Percentiles rank a stretch among this genome's conserved stretches.
phyloP scores from a whole-genome alignment of 73 alveolate genomes.

The Paramecium pentaurelia region DNA sequence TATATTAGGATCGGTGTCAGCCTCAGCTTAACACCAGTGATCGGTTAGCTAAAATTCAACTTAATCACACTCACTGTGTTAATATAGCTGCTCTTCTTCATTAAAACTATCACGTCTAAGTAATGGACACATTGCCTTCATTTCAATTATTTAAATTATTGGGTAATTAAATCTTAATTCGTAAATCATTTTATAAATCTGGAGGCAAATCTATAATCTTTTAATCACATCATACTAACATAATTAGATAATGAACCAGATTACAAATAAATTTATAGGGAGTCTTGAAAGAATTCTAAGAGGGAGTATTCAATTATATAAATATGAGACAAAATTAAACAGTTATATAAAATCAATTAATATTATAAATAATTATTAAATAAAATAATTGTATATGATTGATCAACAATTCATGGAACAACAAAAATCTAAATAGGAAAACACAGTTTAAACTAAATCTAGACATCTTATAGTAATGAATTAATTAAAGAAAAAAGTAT shows the following conservation, averaged over 20 bases:
- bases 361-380: neutral
- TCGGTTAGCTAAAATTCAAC: slow-evolving; percentile 24
- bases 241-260: neutral
- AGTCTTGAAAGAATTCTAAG: neutral
- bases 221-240: neutral
- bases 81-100: neutral
- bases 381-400: neutral
- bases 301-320: neutral
- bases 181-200: neutral
- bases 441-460: neutral
- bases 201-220: neutral
- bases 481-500: neutral
- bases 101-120: neutral
- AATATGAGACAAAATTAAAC: neutral
- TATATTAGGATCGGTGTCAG: slow-evolving; percentile 3
- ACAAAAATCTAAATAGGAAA: neutral
- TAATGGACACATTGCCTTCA: neutral
- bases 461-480: neutral
- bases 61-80: slow-evolving; percentile 35
- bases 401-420: neutral
- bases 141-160: neutral
- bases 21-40: slow-evolving; percentile 19
- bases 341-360: neutral
- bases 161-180: neutral
- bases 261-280: neutral